A percentile compares a stretch with the other conserved stretches of the same genome.
These are phyloP conservation scores for Cudoniella acicularis DNA, from an alignment of 495 filamentous ascomycete genomes.

Conservation along the genomic window DNA sequence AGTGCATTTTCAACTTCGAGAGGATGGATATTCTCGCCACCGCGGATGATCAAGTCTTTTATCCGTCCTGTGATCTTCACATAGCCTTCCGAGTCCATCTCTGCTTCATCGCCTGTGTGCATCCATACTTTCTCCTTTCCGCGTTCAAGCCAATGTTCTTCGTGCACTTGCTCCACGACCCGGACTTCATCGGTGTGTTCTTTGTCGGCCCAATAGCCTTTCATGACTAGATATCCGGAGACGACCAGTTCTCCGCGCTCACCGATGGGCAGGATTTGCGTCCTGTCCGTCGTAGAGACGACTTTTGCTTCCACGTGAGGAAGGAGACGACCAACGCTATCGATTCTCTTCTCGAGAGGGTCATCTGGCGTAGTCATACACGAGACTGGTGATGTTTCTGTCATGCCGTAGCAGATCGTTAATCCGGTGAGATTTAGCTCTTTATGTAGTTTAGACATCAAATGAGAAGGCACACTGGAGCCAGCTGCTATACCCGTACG, in stretches of 20 bases:
- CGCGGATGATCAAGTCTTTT: constrained; percentile 91
- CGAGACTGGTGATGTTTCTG: constrained; percentile 89
- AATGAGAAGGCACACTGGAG: constrained; percentile 70
- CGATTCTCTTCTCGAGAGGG: constrained; percentile 72
- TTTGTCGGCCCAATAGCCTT: constrained; percentile 79
- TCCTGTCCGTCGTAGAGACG: constrained; percentile 59
- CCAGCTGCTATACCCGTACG: constrained; percentile 93
- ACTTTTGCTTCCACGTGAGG: constrained; percentile 80
- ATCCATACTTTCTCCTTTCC: constrained; percentile 37
- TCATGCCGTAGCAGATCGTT: constrained; percentile 99
- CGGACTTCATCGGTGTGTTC: constrained; percentile 69
- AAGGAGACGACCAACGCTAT: constrained; percentile 71
- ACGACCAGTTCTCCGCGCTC: constrained; percentile 79
- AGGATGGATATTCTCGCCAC: constrained; percentile 95
- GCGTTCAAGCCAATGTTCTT: constrained; percentile 42
- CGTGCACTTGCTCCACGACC: constrained; percentile 25
- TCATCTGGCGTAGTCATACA: constrained; percentile 87
- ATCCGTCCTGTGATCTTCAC: constrained; percentile 63
- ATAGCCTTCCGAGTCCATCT: constrained; percentile 71
- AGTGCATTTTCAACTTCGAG: constrained; percentile 91
- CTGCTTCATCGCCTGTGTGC: constrained; percentile 86
- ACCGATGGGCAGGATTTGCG: constrained; percentile 55
- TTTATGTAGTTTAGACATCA: constrained; percentile 79
- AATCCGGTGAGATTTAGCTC: constrained; percentile 77
- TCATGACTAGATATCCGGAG: constrained; percentile 84